These are phyloP conservation scores for Agrocybe pediades DNA, from an alignment of 768 basidiomycete genomes.

Conservation along the genomic window DNA sequence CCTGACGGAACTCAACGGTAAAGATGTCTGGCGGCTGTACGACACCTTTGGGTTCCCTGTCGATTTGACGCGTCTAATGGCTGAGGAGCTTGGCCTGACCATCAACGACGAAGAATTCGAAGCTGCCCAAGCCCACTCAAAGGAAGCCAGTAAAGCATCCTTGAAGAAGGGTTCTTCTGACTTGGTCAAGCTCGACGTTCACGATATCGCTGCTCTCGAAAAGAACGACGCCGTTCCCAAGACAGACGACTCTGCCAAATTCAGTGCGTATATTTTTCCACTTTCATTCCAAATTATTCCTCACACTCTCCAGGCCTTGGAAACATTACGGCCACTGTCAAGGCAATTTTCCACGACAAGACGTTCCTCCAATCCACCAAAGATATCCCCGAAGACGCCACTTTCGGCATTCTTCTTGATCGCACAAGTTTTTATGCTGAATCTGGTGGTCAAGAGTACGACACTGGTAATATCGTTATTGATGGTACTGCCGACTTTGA, in stretches of 20 bases:
- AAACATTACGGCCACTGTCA: slow-evolving; percentile 73
- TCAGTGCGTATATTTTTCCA: slow-evolving; percentile 53
- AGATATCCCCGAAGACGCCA: slow-evolving; percentile 60
- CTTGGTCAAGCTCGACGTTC: slow-evolving; percentile 91
- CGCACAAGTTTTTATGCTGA: slow-evolving; percentile 97
- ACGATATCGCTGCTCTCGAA: slow-evolving; percentile 88
- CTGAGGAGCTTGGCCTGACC: slow-evolving; percentile 83
- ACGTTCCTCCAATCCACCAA: slow-evolving; percentile 70
- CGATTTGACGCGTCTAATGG: slow-evolving; percentile 96
- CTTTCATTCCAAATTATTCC: neutral
- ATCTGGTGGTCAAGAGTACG: slow-evolving; percentile 95
- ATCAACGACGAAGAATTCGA: slow-evolving; percentile 91
- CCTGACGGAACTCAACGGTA: slow-evolving; percentile 72
- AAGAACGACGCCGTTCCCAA: slow-evolving; percentile 77
- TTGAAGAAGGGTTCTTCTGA: slow-evolving; percentile 69
- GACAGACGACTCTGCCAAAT: slow-evolving; percentile 93
- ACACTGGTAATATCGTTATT: slow-evolving; percentile 93
- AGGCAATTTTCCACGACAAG: slow-evolving; percentile 84
- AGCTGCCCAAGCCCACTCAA: slow-evolving; percentile 82
- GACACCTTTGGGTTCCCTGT: slow-evolving; percentile 99
- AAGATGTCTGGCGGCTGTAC: slow-evolving; percentile 96
- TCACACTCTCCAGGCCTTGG: slow-evolving; percentile 57
- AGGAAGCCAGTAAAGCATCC: slow-evolving; percentile 88
- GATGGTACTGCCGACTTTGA: slow-evolving; percentile 92
- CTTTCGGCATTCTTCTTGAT: slow-evolving; percentile 89